These are phyloP conservation scores for Coriolopsis trogii DNA, from an alignment of 1,284 basidiomycete species.

Conservation along the genomic window DNA sequence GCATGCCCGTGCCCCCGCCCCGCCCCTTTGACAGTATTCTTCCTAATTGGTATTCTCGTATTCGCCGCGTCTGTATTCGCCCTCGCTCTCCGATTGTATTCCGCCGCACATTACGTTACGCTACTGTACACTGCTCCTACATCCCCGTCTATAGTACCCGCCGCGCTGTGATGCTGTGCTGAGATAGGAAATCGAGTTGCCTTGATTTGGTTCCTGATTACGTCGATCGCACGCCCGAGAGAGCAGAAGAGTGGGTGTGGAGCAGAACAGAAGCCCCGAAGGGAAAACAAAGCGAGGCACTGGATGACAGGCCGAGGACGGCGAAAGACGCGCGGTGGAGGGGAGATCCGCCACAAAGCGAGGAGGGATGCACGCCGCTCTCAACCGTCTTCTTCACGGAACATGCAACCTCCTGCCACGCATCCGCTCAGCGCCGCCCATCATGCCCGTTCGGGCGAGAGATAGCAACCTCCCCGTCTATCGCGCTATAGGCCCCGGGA, in stretches of 20 bases:
- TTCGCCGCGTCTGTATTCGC: too few relatives aligned
- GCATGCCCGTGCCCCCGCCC: not conserved
- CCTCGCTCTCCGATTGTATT: too few relatives aligned
- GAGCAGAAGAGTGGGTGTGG: not conserved
- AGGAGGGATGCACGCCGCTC: conserved; percentile 21
- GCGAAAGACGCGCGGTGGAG: too few relatives aligned
- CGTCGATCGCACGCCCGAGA: conserved; percentile 14
- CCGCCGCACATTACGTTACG: conserved; percentile 16
- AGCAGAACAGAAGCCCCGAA: not conserved
- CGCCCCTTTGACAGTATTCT: too few relatives aligned
- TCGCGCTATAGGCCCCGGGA: too few relatives aligned
- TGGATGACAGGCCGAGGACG: conserved; percentile 1
- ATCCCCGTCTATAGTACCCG: conserved; percentile 17
- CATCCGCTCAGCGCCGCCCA: conserved; percentile 8
- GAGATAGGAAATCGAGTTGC: conserved; percentile 17
- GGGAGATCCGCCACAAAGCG: conserved; percentile 23
- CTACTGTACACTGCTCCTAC: conserved; percentile 23
- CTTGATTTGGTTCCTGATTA: conserved; percentile 17
- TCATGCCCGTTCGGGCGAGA: conserved; percentile 17
- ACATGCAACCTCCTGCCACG: conserved; percentile 8
- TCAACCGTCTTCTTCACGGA: conserved; percentile 16
- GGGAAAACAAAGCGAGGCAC: too few relatives aligned
- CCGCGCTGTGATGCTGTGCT: conserved; percentile 14
- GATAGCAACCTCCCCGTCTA: conserved; percentile 22
- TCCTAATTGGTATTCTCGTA: conserved; percentile 2